These are phyloP conservation scores for Fusarium sp. DNA, from an alignment of 2,329 filamentous ascomycete genomes.

Conservation along the genomic window DNA sequence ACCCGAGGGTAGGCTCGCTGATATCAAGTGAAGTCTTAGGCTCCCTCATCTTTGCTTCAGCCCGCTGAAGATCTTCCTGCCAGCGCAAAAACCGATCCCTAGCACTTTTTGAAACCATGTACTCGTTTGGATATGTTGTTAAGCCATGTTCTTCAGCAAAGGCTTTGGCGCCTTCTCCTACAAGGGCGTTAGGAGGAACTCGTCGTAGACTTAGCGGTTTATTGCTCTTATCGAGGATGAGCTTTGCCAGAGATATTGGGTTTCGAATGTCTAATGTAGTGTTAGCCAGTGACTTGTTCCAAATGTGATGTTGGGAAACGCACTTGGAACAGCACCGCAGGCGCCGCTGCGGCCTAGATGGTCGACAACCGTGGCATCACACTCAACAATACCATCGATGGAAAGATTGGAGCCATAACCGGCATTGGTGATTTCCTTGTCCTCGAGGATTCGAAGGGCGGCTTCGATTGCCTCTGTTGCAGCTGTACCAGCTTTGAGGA, in stretches of 20 bases:
- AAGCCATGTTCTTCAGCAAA: slow-evolving; percentile 87
- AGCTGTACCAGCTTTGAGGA: slow-evolving; percentile 80
- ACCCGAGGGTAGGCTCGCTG: slow-evolving; percentile 30
- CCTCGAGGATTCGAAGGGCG: slow-evolving; percentile 87
- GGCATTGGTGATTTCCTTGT: slow-evolving; percentile 95
- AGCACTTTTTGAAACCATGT: slow-evolving; percentile 82
- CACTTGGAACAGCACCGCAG: slow-evolving; percentile 90
- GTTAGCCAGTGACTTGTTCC: background rate
- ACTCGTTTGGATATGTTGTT: slow-evolving; percentile 76
- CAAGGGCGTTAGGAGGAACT: slow-evolving; percentile 91
- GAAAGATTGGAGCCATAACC: slow-evolving; percentile 95
- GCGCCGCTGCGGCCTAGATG: slow-evolving; percentile 91
- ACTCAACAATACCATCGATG: slow-evolving; percentile 90
- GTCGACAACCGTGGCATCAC: slow-evolving; percentile 93
- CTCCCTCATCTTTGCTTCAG: slow-evolving; percentile 59
- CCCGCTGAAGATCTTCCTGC: slow-evolving; percentile 76
- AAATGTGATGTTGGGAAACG: slow-evolving; percentile 51
- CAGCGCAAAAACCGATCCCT: slow-evolving; percentile 83
- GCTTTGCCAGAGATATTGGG: slow-evolving; percentile 85
- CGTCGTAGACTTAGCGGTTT: slow-evolving; percentile 83
- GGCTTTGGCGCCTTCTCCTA: slow-evolving; percentile 84
- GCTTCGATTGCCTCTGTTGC: slow-evolving; percentile 91
- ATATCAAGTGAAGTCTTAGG: slow-evolving; percentile 28
- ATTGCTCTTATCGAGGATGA: slow-evolving; percentile 81
- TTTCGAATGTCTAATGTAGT: slow-evolving; percentile 82